Base-by-base conservation (phyloP, 2,329 filamentous ascomycete genomes). In the Cryphonectria carpinicola region DNA sequence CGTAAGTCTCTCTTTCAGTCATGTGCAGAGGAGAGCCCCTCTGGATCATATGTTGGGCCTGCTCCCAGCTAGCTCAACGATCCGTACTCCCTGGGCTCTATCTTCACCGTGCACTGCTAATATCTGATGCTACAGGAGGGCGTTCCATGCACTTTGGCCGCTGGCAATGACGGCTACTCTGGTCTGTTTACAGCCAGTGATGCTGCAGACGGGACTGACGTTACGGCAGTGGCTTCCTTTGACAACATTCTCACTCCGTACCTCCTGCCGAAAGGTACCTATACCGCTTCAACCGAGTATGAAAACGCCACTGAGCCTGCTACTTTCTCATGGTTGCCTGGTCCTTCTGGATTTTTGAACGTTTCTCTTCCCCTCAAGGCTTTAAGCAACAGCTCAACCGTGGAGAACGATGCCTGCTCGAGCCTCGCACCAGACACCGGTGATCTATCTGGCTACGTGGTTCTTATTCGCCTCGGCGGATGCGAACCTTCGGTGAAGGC, bases 361-460 rank as follows among this genome's bases (percentile, higher is more conserved):
- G 49, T 74, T 46, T 72, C 73, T 0, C 56, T 76, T 56, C 67
- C 73, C 8, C 72, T 80, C 6, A 78, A 76, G 66, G 76, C 79
- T 76, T 39, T 79, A 74, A 71, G 71, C 72, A 76, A 78, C 39
- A 75, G 81, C 65, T 76, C 79, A 6, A 70, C 66, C 49, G 65
- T 70, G 25, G 54, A 64, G 25, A 70, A 67, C 43, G 80, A 85
- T 68, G 81, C 79, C 28, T 84, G 83, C 70, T 74, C 76, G 13
- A 75, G 80, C 5, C 76, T 83, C 11, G 80, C 82, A 0, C 77
- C 79, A 17, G 74, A 78, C 58, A 81, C 80, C 0, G 80, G 82
- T 2, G 80, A 84, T 73, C 77, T 86, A 19, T 79, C 80, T 4
- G 73, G 78, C 6, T 77, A 80, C 43, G 75, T 85, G 32, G 82